These are phyloP conservation scores for Chenopodium quinoa DNA, from an alignment of 148 eudicot species.

Conservation along the genomic window DNA sequence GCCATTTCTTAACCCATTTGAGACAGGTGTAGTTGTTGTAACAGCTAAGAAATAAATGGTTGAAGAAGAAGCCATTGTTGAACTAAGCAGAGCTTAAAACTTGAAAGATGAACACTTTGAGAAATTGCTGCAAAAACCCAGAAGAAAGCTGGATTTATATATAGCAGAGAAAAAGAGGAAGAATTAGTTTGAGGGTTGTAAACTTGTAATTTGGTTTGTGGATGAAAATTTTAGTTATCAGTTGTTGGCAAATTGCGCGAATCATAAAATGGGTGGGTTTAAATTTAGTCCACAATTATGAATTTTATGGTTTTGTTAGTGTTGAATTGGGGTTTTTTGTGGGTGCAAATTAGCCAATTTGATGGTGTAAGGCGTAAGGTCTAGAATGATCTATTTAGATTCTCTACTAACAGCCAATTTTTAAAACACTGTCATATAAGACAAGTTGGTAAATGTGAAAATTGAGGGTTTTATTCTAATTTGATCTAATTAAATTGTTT, in stretches of 20 bases:
- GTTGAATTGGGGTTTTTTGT: neutral
- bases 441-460: too few species aligned
- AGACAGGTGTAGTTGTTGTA: neutral
- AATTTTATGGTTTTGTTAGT: neutral
- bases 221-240: too few species aligned
- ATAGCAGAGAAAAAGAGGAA: too few species aligned
- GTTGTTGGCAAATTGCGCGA: too few species aligned
- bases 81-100: neutral
- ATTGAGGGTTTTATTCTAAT: too few species aligned
- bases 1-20: neutral
- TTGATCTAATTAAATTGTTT: too few species aligned
- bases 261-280: neutral
- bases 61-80: conserved; percentile 24
- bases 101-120: neutral
- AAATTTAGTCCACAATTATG: conserved; percentile 5
- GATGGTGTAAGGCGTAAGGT: neutral
- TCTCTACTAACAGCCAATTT: too few species aligned
- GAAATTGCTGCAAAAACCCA: neutral
- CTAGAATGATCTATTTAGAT: too few species aligned
- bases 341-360: neutral
- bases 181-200: too few species aligned
- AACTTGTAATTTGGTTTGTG: too few species aligned
- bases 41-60: conserved; percentile 13
- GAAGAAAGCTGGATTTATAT: too few species aligned
- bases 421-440: too few species aligned